Conservation (phyloP, 176 grass and related monocot genomes). For the Dendrocalamus sinicus region DNA sequence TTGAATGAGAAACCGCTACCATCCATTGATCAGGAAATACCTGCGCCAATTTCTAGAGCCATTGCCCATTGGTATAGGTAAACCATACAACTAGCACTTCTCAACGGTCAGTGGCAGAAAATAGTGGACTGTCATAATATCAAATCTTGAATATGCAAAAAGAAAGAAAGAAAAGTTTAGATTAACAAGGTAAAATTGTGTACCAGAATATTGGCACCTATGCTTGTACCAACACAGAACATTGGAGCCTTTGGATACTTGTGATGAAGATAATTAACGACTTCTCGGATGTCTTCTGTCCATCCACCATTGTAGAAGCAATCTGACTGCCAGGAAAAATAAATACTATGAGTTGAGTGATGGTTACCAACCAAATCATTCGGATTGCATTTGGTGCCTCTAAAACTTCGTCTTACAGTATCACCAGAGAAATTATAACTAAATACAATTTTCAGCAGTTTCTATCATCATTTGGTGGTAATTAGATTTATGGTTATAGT, state of each 20-base stretch:
- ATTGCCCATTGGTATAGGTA: neutral
- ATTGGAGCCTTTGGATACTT: conserved; percentile 72
- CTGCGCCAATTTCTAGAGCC: conserved; percentile 2
- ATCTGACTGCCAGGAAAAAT: conserved; percentile 72
- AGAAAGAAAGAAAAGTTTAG: neutral
- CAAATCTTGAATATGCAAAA: too few relatives aligned
- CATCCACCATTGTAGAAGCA: conserved; percentile 94
- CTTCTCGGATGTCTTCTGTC: conserved; percentile 86
- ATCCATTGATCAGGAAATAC: conserved; percentile 2
- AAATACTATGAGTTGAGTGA: conserved; percentile 38
- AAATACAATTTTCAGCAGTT: conserved; percentile 1
- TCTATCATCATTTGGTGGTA: conserved; percentile 19
- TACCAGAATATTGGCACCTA: conserved; percentile 99
- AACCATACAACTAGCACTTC: conserved; percentile 4
- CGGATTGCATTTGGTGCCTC: conserved; percentile 18
- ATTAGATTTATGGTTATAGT: conserved; percentile 1
- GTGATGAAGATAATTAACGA: conserved; percentile 81
- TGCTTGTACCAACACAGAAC: conserved; percentile 94
- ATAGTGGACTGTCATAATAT: neutral
- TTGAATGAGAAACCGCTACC: conserved; percentile 3
- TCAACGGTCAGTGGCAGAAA: neutral
- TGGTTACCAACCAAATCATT: conserved; percentile 22
- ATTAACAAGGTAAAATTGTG: conserved; percentile 20
- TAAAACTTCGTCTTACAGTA: conserved; percentile 29
- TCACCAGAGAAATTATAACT: conserved; percentile 2